phyloP scores from a whole-genome alignment of 139 green algal genomes.

The Dunaliella primolecta region DNA sequence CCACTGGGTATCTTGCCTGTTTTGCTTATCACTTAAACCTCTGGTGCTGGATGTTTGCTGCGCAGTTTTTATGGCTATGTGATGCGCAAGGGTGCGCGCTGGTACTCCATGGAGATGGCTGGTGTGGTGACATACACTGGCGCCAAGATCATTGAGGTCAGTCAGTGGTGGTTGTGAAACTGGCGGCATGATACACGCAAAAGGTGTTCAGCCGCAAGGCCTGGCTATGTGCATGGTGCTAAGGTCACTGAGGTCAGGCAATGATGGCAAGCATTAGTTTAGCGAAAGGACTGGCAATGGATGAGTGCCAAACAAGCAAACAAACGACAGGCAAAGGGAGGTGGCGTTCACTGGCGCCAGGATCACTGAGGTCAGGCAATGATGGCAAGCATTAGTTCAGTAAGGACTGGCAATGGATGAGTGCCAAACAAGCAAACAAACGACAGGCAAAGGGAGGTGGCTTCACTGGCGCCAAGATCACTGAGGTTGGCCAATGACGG shows the following conservation, averaged over 20 bases:
- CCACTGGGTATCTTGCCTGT: no score
- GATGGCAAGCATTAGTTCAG: no score
- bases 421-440: no score
- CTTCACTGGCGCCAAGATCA: conserved; percentile 97
- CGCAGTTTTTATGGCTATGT: conserved; percentile 67
- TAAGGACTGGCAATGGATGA: no score
- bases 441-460: no score
- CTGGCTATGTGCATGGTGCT: no score
- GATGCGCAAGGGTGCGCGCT: conserved; percentile 91
- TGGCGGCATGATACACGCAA: neutral
- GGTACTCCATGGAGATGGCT: conserved; percentile 99
- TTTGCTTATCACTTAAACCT: no score
- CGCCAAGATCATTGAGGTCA: conserved; percentile 91
- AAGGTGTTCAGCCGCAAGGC: no score
- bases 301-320: no score
- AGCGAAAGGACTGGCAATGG: no score
- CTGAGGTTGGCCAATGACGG: conserved; percentile 58
- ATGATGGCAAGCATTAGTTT: no score
- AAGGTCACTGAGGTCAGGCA: conserved; percentile 86
- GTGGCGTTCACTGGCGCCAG: conserved; percentile 94
- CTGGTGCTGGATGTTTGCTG: conserved; percentile 40
- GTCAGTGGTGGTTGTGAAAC: conserved; percentile 5
- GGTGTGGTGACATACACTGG: conserved; percentile 96
- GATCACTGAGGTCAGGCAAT: conserved; percentile 83
- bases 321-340: no score